Conservation (phyloP, 352 stramenopile species). For the Globisporangium acanthophoron region DNA sequence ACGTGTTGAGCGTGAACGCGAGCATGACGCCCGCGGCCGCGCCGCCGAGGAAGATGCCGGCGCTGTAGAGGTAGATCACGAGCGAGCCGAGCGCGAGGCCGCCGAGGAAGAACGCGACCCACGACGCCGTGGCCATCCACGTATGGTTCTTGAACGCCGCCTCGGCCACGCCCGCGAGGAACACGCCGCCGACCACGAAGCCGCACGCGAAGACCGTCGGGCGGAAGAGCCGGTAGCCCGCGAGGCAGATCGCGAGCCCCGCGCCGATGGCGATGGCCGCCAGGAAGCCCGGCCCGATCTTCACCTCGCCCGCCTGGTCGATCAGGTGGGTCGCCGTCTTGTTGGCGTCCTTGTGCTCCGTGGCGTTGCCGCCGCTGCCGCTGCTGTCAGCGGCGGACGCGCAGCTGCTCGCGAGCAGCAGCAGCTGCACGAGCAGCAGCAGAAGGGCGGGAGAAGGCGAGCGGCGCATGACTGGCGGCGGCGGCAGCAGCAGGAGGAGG, state of each 20-base stretch:
- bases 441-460: background rate
- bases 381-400: slow-evolving; percentile 1
- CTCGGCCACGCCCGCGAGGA: slow-evolving; percentile 29
- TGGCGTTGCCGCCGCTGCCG: background rate
- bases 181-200: slow-evolving; percentile 38
- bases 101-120: slow-evolving; percentile 40
- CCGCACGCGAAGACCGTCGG: slow-evolving; percentile 34
- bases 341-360: slow-evolving; percentile 9
- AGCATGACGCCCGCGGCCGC: slow-evolving; percentile 31
- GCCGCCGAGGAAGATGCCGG: slow-evolving; percentile 38
- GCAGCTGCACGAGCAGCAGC: slow-evolving; percentile 2
- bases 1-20: slow-evolving; percentile 47
- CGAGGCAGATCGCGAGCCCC: slow-evolving; percentile 24
- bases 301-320: slow-evolving; percentile 20
- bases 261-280: slow-evolving; percentile 28
- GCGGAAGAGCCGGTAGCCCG: slow-evolving; percentile 34
- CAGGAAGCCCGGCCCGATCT: slow-evolving; percentile 28
- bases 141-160: slow-evolving; percentile 19
- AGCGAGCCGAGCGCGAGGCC: slow-evolving; percentile 28
- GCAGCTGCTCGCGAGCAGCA: background rate
- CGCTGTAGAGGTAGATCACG: slow-evolving; percentile 38
- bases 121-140: slow-evolving; percentile 40
- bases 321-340: slow-evolving; percentile 21
- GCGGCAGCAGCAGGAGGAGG: no score
- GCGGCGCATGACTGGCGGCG: background rate